Conservation (phyloP, 1,284 basidiomycete genomes). For the Fomitopsis betulina region DNA sequence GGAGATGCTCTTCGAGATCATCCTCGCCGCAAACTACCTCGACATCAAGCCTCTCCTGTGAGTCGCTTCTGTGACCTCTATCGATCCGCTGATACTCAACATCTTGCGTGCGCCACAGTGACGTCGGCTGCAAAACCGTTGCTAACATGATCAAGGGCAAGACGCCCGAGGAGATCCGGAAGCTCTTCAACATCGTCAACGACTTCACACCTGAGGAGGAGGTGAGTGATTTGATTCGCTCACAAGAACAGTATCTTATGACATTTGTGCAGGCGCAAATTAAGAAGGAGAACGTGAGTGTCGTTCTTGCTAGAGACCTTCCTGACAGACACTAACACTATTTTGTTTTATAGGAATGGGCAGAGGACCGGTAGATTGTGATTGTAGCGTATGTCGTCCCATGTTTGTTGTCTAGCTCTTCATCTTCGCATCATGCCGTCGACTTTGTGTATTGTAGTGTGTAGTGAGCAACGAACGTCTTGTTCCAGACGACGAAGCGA, state of each 20-base stretch:
- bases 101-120: slow-evolving; percentile 43
- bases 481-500: neutral
- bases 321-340: neutral
- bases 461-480: neutral
- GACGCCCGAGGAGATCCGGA: slow-evolving; percentile 94
- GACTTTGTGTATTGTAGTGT: neutral
- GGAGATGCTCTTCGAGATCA: slow-evolving; percentile 98
- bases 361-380: slow-evolving; percentile 69
- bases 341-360: slow-evolving; percentile 61
- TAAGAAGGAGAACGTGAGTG: slow-evolving; percentile 95
- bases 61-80: slow-evolving; percentile 25
- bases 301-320: slow-evolving; percentile 8
- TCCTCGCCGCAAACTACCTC: slow-evolving; percentile 98
- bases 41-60: slow-evolving; percentile 99
- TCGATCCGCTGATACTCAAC: neutral
- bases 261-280: slow-evolving; percentile 76
- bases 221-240: slow-evolving; percentile 38
- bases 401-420: neutral
- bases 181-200: slow-evolving; percentile 96
- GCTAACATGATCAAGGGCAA: slow-evolving; percentile 99
- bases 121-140: slow-evolving; percentile 99
- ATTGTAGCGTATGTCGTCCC: slow-evolving; percentile 17
- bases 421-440: neutral
- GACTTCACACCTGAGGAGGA: slow-evolving; percentile 99
- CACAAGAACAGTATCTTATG: neutral